phyloP scores from a whole-genome alignment of 345 rosid species.

The Stellera chamaejasme region DNA sequence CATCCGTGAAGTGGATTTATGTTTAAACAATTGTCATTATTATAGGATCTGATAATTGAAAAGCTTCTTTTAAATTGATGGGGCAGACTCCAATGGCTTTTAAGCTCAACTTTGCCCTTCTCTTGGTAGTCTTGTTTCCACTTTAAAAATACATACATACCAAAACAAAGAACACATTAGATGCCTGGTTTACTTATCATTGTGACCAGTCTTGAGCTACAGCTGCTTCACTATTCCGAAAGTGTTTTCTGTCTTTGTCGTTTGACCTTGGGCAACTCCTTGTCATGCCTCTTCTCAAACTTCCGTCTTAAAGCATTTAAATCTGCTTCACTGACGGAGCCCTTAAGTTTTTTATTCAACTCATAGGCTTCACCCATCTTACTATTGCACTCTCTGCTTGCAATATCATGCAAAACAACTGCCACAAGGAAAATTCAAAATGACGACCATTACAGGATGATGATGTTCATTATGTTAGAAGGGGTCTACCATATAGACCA shows the following conservation, averaged over 20 bases:
- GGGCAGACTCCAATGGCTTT: too few relatives aligned
- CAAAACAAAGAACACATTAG: too few relatives aligned
- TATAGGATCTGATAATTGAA: too few relatives aligned
- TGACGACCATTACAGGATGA: neutral
- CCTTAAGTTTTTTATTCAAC: constrained; percentile 45
- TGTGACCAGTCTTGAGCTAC: too few relatives aligned
- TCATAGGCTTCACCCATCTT: constrained; percentile 78
- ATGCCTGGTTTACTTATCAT: too few relatives aligned
- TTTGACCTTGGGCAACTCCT: constrained; percentile 19
- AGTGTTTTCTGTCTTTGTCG: constrained; percentile 30
- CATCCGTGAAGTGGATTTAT: too few relatives aligned
- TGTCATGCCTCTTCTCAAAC: constrained; percentile 32
- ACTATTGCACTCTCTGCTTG: constrained; percentile 81
- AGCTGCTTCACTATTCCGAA: constrained; percentile 1
- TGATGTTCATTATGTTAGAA: neutral
- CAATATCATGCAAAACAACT: constrained; percentile 80
- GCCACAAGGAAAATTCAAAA: constrained; percentile 13
- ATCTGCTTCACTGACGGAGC: constrained; percentile 53
- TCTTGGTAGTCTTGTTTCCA: too few relatives aligned
- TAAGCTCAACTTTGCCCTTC: too few relatives aligned
- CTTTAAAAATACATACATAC: too few relatives aligned
- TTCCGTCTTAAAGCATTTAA: constrained; percentile 49
- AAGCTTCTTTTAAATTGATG: too few relatives aligned
- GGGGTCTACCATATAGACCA: neutral
- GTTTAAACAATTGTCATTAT: too few relatives aligned